Evolutionary conservation across 2,329 filamentous ascomycete genomes (phyloP).

Genomic region (Sphaceloma murrayae): DNA sequence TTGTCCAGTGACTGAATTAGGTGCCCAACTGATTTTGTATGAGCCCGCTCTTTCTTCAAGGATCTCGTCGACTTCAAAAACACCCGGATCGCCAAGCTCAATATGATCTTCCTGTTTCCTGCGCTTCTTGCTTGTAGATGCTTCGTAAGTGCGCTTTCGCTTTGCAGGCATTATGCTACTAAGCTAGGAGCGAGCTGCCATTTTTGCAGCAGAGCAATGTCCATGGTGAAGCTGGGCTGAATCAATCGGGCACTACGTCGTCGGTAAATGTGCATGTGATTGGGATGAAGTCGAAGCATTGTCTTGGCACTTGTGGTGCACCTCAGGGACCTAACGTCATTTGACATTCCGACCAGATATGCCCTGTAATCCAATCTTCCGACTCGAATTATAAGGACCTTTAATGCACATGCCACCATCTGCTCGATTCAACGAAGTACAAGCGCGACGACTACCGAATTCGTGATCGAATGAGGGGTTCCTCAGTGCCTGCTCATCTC

Average conservation of each 20-base stretch:
- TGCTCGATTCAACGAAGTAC: background rate
- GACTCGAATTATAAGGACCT: no score
- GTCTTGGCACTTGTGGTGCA: conserved; percentile 10
- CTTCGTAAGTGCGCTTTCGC: conserved; percentile 13
- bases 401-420: background rate
- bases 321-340: background rate
- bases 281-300: conserved; percentile 11
- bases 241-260: conserved; percentile 3
- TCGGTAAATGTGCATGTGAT: no score
- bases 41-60: conserved; percentile 27
- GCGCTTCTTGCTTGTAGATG: conserved; percentile 13
- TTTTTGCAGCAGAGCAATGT: conserved; percentile 1
- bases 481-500: no score
- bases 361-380: no score
- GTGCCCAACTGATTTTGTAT: conserved; percentile 51
- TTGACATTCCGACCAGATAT: no score
- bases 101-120: conserved; percentile 18
- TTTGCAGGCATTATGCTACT: conserved; percentile 17
- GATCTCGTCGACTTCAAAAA: conserved; percentile 26
- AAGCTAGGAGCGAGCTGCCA: background rate
- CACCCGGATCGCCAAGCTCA: conserved; percentile 24
- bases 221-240: conserved; percentile 2
- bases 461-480: background rate
- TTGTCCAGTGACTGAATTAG: conserved; percentile 42
- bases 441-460: no score